A percentile compares a stretch with the other conserved stretches of the same genome.
These are phyloP conservation scores for Plasmodium berghei DNA, from an alignment of 169 alveolate genomes.

Conservation along the genomic window DNA sequence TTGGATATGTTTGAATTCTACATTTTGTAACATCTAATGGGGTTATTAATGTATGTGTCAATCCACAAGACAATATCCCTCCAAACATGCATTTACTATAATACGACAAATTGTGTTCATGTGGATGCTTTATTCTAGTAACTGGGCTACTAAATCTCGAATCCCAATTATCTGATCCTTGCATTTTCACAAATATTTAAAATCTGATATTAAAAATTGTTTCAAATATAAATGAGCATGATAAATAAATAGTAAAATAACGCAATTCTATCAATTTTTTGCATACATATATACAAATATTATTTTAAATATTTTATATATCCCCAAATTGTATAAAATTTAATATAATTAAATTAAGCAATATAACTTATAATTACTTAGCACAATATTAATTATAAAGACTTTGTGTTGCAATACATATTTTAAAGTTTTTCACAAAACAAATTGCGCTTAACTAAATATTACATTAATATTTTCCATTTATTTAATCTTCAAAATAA, in stretches of 20 bases:
- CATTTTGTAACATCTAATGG: constrained; percentile 98
- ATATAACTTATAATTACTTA: no score
- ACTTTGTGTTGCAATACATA: no score
- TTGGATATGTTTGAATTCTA: constrained; percentile 95
- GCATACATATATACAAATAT: no score
- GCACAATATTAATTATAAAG: no score
- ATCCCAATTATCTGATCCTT: constrained; percentile 76
- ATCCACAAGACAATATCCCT: constrained; percentile 96
- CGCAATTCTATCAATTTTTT: neutral
- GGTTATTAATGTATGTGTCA: constrained; percentile 96
- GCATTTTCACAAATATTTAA: constrained; percentile 20
- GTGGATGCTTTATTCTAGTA: constrained; percentile 81
- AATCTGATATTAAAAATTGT: neutral
- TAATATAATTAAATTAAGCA: no score
- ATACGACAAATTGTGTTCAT: constrained; percentile 85
- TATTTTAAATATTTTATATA: no score
- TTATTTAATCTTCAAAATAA: no score
- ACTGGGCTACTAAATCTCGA: constrained; percentile 79
- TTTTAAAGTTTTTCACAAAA: no score
- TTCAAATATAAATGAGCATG: no score
- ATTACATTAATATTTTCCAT: no score
- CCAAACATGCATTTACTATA: constrained; percentile 97
- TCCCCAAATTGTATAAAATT: no score
- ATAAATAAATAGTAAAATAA: neutral
- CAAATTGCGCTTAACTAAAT: no score